Evolutionary conservation across 768 basidiomycete species (phyloP).

Genomic region (Boletus speciosus): DNA sequence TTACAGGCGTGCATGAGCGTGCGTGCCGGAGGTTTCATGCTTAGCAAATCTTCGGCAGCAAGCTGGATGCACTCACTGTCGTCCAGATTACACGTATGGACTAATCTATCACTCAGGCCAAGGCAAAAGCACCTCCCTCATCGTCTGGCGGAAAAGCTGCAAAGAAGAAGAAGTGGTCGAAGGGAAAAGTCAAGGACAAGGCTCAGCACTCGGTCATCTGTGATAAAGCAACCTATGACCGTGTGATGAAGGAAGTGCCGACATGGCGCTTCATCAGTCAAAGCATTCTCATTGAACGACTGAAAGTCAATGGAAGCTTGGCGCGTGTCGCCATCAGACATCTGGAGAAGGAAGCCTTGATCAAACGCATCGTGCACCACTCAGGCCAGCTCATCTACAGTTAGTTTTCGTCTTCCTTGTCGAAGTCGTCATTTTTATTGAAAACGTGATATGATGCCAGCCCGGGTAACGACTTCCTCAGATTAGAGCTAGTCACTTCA

Average conservation of each 20-base stretch:
- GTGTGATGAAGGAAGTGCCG: conserved; percentile 96
- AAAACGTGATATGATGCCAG: conserved; percentile 21
- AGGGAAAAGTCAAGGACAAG: conserved; percentile 99
- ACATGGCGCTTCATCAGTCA: conserved; percentile 99
- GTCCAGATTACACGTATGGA: conserved; percentile 16
- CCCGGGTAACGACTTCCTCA: conserved; percentile 42
- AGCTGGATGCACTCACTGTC: conserved; percentile 22
- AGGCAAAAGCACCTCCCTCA: conserved; percentile 66
- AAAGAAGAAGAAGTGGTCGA: conserved; percentile 99
- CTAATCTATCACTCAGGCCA: conserved; percentile 51
- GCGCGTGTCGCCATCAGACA: conserved; percentile 89
- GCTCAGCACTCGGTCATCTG: conserved; percentile 93
- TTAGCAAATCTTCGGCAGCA: conserved; percentile 4
- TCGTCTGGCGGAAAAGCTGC: conserved; percentile 80
- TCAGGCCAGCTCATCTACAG: conserved; percentile 94
- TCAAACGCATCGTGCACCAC: conserved; percentile 97
- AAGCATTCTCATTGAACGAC: conserved; percentile 96
- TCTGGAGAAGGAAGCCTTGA: conserved; percentile 89
- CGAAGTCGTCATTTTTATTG: neutral
- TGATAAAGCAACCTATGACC: conserved; percentile 90
- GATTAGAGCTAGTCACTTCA: conserved; percentile 31
- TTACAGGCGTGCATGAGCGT: neutral
- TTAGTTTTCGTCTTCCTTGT: conserved; percentile 40
- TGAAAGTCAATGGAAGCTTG: conserved; percentile 94
- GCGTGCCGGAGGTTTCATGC: neutral